A percentile compares a stretch with the other conserved stretches of the same genome.
Evolutionary conservation across 73 alveolate species (phyloP).

Genomic region (Tetrahymena borealis): DNA sequence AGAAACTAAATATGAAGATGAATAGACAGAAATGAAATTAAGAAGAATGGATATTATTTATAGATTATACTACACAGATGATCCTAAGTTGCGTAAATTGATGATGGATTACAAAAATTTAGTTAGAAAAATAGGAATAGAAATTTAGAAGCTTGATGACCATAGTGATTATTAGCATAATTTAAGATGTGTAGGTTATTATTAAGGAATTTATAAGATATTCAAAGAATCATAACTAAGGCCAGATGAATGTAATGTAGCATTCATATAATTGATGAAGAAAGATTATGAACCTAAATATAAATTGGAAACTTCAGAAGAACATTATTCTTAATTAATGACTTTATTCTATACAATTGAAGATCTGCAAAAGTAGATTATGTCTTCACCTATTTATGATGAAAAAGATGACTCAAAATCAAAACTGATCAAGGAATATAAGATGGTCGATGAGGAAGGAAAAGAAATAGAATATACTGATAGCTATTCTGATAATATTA

Average conservation of each 20-base stretch:
- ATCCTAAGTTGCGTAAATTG: background rate
- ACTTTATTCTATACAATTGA: background rate
- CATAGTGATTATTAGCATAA: background rate
- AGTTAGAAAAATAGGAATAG: background rate
- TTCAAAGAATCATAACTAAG: background rate
- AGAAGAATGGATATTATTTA: background rate
- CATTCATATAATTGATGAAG: background rate
- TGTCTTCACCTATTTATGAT: background rate
- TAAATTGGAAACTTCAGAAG: background rate
- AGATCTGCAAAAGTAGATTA: background rate
- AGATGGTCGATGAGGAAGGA: background rate
- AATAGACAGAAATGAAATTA: background rate
- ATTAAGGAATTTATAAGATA: background rate
- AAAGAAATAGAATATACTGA: background rate
- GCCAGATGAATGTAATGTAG: background rate
- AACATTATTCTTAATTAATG: background rate
- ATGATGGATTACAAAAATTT: background rate
- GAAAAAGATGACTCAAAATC: background rate
- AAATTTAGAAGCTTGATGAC: background rate
- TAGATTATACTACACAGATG: background rate
- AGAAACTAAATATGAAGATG: background rate
- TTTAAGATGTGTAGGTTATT: background rate
- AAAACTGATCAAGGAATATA: background rate
- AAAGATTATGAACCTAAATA: background rate
- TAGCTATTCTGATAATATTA: background rate